Evolutionary conservation across 2,329 filamentous ascomycete genomes (phyloP).

Genomic region (Ceratocystis destructans): DNA sequence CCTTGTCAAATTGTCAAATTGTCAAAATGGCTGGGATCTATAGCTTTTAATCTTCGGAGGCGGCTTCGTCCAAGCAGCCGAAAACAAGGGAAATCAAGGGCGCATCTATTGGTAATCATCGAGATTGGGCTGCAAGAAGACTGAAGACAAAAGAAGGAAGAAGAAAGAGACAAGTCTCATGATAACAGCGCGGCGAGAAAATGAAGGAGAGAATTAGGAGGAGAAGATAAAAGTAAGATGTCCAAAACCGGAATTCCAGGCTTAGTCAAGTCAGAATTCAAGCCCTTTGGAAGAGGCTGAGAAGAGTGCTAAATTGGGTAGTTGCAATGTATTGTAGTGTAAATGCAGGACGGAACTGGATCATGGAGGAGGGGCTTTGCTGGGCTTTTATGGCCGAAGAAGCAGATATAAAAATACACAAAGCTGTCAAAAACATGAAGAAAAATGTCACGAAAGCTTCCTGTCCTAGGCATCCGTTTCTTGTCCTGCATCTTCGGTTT

Average conservation of each 20-base stretch:
- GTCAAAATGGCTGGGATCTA: not conserved
- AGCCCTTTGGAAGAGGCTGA: conserved; percentile 1
- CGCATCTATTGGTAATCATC: conserved; percentile 11
- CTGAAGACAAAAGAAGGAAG: not conserved
- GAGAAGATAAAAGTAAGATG: not conserved
- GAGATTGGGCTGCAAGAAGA: not conserved
- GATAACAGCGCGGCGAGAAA: not conserved
- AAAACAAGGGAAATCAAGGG: conserved; percentile 10
- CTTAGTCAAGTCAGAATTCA: not conserved
- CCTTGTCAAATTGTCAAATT: conserved; percentile 2
- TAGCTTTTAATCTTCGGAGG: not conserved
- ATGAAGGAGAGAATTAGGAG: not conserved
- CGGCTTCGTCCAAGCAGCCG: conserved; percentile 13
- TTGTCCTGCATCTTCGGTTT: no score
- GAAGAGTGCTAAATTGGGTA: not conserved
- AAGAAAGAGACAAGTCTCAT: not conserved
- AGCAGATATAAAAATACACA: not conserved
- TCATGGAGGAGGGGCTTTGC: not conserved
- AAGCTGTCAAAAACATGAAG: not conserved
- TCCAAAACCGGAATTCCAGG: not conserved
- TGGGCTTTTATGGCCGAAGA: not conserved
- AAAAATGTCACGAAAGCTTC: not conserved
- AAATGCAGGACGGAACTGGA: not conserved
- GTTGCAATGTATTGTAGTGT: not conserved
- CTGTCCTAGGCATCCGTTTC: no score